These are phyloP conservation scores for Micromonas pusilla DNA, from an alignment of 139 green algal genomes.

Conservation along the genomic window DNA sequence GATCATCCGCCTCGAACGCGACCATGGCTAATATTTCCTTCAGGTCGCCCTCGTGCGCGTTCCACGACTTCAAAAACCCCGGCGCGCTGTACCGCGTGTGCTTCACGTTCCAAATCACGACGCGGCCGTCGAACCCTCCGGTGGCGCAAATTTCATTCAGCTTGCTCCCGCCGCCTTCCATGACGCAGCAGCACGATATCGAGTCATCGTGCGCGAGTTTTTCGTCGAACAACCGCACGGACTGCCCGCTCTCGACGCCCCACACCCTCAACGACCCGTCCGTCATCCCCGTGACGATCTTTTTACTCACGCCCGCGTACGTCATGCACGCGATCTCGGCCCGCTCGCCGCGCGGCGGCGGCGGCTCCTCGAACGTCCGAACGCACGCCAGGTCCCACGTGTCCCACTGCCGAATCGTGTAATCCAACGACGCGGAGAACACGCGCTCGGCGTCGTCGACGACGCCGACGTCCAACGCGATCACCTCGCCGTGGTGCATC, in stretches of 20 bases:
- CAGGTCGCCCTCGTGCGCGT: neutral
- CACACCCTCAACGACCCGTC: neutral
- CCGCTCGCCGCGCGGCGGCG: slow-evolving; percentile 16
- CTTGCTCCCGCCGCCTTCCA: neutral
- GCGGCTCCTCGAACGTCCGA: slow-evolving; percentile 43
- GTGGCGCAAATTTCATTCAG: neutral
- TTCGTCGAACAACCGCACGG: neutral
- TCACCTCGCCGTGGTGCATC: neutral
- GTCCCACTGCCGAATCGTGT: slow-evolving; percentile 27
- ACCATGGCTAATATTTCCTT: neutral
- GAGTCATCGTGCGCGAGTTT: neutral
- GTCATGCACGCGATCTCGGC: slow-evolving; percentile 51
- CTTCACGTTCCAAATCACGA: slow-evolving; percentile 56
- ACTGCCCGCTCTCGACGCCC: neutral
- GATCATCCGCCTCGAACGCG: neutral
- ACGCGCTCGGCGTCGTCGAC: slow-evolving; percentile 10
- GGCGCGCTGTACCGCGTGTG: neutral
- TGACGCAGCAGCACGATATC: neutral
- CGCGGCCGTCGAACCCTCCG: slow-evolving; percentile 47
- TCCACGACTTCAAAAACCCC: neutral
- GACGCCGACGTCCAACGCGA: neutral
- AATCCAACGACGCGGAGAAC: slow-evolving; percentile 21
- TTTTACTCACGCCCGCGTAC: neutral
- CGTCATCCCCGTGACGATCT: neutral
- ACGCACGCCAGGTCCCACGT: slow-evolving; percentile 54